phyloP scores from a whole-genome alignment of 1,284 basidiomycete species.

The Trichosporon asahii region DNA sequence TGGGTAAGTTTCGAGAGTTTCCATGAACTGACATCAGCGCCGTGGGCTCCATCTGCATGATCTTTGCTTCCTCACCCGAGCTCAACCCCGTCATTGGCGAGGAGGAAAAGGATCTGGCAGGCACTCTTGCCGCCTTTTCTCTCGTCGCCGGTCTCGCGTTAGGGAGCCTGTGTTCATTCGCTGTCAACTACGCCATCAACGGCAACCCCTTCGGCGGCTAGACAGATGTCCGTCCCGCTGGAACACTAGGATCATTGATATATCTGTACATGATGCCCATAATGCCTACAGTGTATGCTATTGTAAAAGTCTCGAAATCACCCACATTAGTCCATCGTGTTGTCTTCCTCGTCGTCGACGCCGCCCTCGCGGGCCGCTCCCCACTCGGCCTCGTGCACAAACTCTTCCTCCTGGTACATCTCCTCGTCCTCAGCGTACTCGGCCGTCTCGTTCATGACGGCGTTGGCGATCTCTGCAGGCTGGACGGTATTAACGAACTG shows the following conservation, averaged over 20 bases:
- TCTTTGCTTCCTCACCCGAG: constrained; percentile 45
- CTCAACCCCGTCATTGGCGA: constrained; percentile 49
- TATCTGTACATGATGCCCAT: constrained; percentile 19
- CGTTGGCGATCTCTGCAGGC: constrained; percentile 24
- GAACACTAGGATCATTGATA: constrained; percentile 11
- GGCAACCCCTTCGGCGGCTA: constrained; percentile 28
- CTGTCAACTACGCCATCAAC: constrained; percentile 54
- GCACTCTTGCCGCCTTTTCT: constrained; percentile 72
- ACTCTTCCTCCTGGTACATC: constrained; percentile 42
- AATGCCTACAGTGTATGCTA: constrained; percentile 24
- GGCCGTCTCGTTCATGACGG: constrained; percentile 31
- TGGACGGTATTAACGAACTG: constrained; percentile 27
- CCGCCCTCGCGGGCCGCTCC: constrained; percentile 42
- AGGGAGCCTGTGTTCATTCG: constrained; percentile 75
- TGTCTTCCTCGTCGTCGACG: constrained; percentile 40
- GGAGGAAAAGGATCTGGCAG: constrained; percentile 76
- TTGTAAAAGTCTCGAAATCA: constrained; percentile 6
- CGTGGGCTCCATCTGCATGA: constrained; percentile 48
- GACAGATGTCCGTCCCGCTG: constrained; percentile 5
- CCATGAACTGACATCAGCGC: constrained; percentile 32
- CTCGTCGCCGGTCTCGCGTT: constrained; percentile 70
- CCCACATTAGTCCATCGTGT: constrained; percentile 22
- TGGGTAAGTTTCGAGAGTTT: constrained; percentile 57
- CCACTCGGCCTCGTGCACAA: constrained; percentile 47
- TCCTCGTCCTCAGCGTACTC: constrained; percentile 38